Base-by-base conservation (phyloP, 768 basidiomycete species). In the Podaxis sp. region DNA sequence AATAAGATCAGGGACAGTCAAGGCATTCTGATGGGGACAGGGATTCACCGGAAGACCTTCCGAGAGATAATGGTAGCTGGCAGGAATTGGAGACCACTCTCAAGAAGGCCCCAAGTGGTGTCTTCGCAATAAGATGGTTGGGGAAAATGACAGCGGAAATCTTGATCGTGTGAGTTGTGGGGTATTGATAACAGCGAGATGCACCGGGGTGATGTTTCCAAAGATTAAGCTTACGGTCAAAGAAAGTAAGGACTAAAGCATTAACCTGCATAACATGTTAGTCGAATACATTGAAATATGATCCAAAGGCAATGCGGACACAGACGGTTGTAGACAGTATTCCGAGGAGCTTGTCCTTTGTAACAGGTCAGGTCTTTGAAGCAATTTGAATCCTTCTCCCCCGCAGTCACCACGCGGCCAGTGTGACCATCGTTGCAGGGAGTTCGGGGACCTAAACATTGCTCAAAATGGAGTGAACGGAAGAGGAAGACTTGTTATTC, bases 231-330 rank as follows among this genome's bases (percentile, higher is more conserved):
- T 44, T 18, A 44, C 21, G 13, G 13, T 40, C 28, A 28, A 70
- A 61, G 37, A 67, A 57, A 18, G 73, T 71, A 18, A 71, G 64
- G 59, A 67, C 67, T 6, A 70, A 62, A 0, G 74, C 66, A 32
- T 70, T 67, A 4, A 74, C 73, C 61, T 76, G 77, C 9, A 77
- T 74, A 3, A 75, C 77, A 52, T 77, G 76, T 73, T 76, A 47
- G 64, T 68, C 14, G 65, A 21, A 40, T 21, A 46, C 53, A 52
- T 48, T 23, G 51, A 36, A 10, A 14, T 18, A n/a, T 61, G 52
- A 18, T 54, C 52, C 11, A 18, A 35, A 23, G 47, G 16, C 28
- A 35, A 57, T 2, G 16, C 23, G 40, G 52, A 23, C 28, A 25
- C 6, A 37, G 27, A 38, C 16, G 44, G 18, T 25, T 42, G 18